Percentiles rank a stretch among this genome's conserved stretches.
These are phyloP conservation scores for Suillus occidentalis DNA, from an alignment of 768 basidiomycete species.

Conservation along the genomic window DNA sequence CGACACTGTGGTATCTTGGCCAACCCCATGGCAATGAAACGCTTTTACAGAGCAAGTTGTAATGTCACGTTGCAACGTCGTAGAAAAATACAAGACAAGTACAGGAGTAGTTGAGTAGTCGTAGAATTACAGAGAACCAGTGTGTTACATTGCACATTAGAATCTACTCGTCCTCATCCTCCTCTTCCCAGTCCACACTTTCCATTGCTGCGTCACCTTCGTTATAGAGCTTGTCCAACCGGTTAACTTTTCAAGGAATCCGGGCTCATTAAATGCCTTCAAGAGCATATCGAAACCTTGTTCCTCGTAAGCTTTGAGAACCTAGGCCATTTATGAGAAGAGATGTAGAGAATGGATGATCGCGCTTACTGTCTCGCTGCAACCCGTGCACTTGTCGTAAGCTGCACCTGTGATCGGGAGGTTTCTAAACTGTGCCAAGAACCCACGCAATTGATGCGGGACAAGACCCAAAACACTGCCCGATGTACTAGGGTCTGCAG, in stretches of 20 bases:
- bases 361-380: slow-evolving; percentile 68
- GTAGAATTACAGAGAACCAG: slow-evolving; percentile 6
- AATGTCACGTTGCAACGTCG: not conserved
- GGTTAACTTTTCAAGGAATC: slow-evolving; percentile 72
- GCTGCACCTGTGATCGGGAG: slow-evolving; percentile 84
- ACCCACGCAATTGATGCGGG: slow-evolving; percentile 93
- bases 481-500: slow-evolving; percentile 26
- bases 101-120: not conserved
- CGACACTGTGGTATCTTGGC: slow-evolving; percentile 28
- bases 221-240: slow-evolving; percentile 76
- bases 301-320: slow-evolving; percentile 79
- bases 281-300: slow-evolving; percentile 79
- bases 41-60: not conserved
- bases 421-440: slow-evolving; percentile 82
- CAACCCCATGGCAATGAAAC: not conserved
- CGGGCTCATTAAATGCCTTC: slow-evolving; percentile 78
- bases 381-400: slow-evolving; percentile 88
- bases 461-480: slow-evolving; percentile 78
- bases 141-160: not conserved
- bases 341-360: not conserved
- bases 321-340: slow-evolving; percentile 39
- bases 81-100: not conserved
- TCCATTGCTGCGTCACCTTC: slow-evolving; percentile 75
- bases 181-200: slow-evolving; percentile 76
- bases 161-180: slow-evolving; percentile 40